phyloP scores from a whole-genome alignment of 768 basidiomycete genomes.

The Phaffia australis region DNA sequence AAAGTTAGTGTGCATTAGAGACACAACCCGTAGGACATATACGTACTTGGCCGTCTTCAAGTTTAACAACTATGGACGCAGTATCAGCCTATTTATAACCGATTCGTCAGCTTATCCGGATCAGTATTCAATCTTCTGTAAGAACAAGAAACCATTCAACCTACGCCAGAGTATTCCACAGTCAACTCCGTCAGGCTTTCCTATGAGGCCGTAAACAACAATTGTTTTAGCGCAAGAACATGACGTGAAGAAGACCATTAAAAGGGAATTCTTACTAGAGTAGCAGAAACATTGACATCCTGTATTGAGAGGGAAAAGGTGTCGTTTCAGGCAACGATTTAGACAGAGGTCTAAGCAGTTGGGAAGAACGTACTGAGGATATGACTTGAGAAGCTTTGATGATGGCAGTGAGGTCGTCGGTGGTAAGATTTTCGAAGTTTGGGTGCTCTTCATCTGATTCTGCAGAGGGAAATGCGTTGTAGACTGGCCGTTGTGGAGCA shows the following conservation, averaged over 20 bases:
- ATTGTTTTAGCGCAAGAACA: too few species aligned
- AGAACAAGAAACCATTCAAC: too few species aligned
- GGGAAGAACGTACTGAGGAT: constrained; percentile 40
- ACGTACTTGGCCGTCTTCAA: constrained; percentile 46
- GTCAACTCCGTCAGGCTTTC: too few species aligned
- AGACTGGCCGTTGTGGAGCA: background rate
- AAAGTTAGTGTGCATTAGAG: too few species aligned
- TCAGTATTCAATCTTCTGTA: too few species aligned
- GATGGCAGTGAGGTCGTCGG: constrained; percentile 49
- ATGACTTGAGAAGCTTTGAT: constrained; percentile 58
- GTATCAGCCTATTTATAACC: constrained; percentile 43
- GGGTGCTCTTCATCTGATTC: background rate
- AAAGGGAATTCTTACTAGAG: constrained; percentile 36
- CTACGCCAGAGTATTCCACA: too few species aligned
- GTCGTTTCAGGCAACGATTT: constrained; percentile 37
- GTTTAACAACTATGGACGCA: constrained; percentile 57
- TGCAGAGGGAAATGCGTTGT: background rate
- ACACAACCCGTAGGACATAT: too few species aligned
- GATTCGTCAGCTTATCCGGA: too few species aligned
- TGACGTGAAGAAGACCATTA: too few species aligned
- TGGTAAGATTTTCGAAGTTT: constrained; percentile 15
- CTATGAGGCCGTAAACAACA: too few species aligned
- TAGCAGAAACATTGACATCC: constrained; percentile 30
- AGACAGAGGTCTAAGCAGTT: constrained; percentile 56
- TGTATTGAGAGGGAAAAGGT: background rate